Base-by-base conservation (phyloP, 2,329 filamentous ascomycete genomes). In the Penicillium sp. region DNA sequence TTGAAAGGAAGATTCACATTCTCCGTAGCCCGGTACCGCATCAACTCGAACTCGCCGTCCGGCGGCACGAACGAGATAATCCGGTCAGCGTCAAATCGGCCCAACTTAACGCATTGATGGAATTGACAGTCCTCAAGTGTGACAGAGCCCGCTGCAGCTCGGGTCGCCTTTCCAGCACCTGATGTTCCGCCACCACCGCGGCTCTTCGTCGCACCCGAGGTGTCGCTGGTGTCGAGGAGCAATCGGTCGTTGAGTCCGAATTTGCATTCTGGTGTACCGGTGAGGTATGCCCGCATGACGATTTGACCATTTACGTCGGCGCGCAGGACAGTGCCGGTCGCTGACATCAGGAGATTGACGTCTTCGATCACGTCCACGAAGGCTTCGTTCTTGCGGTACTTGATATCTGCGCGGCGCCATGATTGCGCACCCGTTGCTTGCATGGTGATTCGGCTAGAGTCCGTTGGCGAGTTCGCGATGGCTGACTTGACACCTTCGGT, bases 341-440 rank as follows among this genome's bases (percentile, higher is more conserved):
- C 94, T n/a, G 93, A 97, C 89, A 99, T 97, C 69, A 99, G 87
- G 56, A 99, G 84, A 75, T 99, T 99, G 68, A 99, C 93, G 70
- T 99, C 94, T 76, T 99, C 94, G 69, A 99, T 99, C 18, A 99
- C 94, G 75, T 99, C 94, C 65, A 99, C 94, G 70, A 99, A 99
- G 29, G 94, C 94, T 76, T 99, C 94, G 78, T 99, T 99, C 79
- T 99, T 99, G 74, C 94, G 89, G 79, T 99, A 99, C 73, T 96
- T 96, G 76, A 99, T 94, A 74, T 97, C 93, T 57, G 93, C 90
- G 70, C 96, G 90, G 66, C 95, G 86, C 94, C 95, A 99, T 45
- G 94, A 97, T 41, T 97, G 83, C 5, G 94, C 94, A 40, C 95
- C 94, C 0, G 94, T 99, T 12, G 94, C 95, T 79, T 99, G 94